A percentile compares a stretch with the other conserved stretches of the same genome.
Evolutionary conservation across 768 basidiomycete species (phyloP).

Genomic region (Boletus sensibilis): DNA sequence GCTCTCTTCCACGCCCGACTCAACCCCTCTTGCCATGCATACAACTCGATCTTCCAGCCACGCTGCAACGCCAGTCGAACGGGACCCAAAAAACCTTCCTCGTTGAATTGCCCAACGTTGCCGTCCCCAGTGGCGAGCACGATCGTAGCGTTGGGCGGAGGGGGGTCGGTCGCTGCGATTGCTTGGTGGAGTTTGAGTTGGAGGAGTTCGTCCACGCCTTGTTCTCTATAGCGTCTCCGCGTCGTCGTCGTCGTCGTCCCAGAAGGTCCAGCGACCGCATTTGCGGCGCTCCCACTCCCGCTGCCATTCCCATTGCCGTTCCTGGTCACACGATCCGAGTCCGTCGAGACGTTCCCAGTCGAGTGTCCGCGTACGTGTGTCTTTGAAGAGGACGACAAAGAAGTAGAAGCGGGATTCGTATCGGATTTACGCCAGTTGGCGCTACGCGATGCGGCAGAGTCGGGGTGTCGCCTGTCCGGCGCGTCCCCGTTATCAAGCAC

Average conservation of each 20-base stretch:
- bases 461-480: slow-evolving; percentile 45
- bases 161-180: slow-evolving; percentile 66
- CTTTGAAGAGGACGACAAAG: slow-evolving; percentile 4
- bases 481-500: slow-evolving; percentile 70
- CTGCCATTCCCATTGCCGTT: not conserved
- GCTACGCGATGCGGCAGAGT: slow-evolving; percentile 14
- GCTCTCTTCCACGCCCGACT: slow-evolving; percentile 76
- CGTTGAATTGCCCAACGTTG: slow-evolving; percentile 88
- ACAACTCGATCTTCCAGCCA: slow-evolving; percentile 94
- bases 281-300: slow-evolving; percentile 8
- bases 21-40: slow-evolving; percentile 85
- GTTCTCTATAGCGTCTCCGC: slow-evolving; percentile 73
- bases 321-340: slow-evolving; percentile 23
- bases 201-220: slow-evolving; percentile 93
- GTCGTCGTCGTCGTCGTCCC: slow-evolving; percentile 18
- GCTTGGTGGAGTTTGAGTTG: slow-evolving; percentile 92
- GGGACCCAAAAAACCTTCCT: slow-evolving; percentile 88
- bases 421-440: slow-evolving; percentile 26
- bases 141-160: slow-evolving; percentile 68
- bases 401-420: not conserved
- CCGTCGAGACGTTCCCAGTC: slow-evolving; percentile 25
- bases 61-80: slow-evolving; percentile 81
- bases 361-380: slow-evolving; percentile 17
- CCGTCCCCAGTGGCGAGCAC: slow-evolving; percentile 95
- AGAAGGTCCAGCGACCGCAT: slow-evolving; percentile 14